Evolutionary conservation across 2,329 filamentous ascomycete species (phyloP), one percentile per base, ranked within the genome.

Genomic region (Alternaria sp.): DNA sequence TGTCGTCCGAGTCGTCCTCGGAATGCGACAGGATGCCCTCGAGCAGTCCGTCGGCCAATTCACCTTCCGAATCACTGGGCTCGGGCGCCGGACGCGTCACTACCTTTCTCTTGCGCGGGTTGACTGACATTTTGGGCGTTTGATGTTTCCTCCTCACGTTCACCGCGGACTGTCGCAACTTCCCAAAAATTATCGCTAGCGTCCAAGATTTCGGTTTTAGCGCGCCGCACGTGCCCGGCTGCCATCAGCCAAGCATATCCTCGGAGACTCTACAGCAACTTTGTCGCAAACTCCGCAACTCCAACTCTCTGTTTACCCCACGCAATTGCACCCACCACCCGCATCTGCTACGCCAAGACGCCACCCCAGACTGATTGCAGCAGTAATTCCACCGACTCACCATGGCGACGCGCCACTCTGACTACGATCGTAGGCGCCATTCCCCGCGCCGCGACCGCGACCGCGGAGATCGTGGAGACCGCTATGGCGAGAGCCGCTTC

Each of bases 391-490:
- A 62, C 44, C 62, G 66, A 70, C 68, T 68, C 69, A 64, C 66
- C 67, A 80, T 80, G 78, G 75, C 77, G 81, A 85, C 85, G 81
- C 86, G 85, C 84, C 86, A 85, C 89, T 93, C 91, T 86, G 90
- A 91, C 82, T 88, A 89, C 77, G 69, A 74, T 61, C 69, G 67
- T 49, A 69, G 85, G 67, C 71, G 71, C 80, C 86, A 76, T 63
- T 67, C 69, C 46, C 68, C 73, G 58, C 59, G 62, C 45, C 62
- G 62, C 40, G 68, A 63, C 55, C 64, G 63, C 49, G 62, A 68
- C 55, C 68, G 76, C 54, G 65, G 72, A 76, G 76, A 84, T 45
- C 65, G 72, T 23, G 72, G 68, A 57, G 65, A 87, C 87, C 68
- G 87, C 88, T 66, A 69, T 68, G 83, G 68, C 25, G 66, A 64